Base-by-base conservation (phyloP, 768 basidiomycete genomes). In the Lyophyllum decastes region DNA sequence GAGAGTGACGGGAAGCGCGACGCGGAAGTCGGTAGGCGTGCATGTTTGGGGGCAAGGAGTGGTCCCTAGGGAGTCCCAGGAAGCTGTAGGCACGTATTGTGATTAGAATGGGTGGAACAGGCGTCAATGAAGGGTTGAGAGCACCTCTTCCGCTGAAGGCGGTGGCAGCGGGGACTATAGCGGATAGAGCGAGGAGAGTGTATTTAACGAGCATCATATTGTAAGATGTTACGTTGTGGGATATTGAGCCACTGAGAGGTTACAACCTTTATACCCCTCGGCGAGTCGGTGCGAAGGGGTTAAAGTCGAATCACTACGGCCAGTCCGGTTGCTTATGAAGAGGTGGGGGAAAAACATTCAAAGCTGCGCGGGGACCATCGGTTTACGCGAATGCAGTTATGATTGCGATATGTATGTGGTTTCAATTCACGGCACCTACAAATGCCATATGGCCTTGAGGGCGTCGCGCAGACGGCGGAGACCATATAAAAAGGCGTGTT, bases 1-100 rank as follows among this genome's bases (percentile, higher is more conserved):
- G 16, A 55, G 19, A n/a, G 46, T 48, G 16, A 56, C 48, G n/a
- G 59, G 59, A 25, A 60, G 54, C 11, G 59, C 59, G 27, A 60
- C 59, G 8, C 59, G 54, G 49, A 43, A 60, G 33, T 60, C 59
- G 14, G 49, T 55, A 24, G 49, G 43, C 11, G 54, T 27, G 49
- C 59, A 60, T 50, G 26, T 10, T 19, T 30, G 24, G 16, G 59
- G 59, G 54, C 59, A 60, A 4, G 59, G 59, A 4, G 54, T 60
- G 7, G 59, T 60, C 17, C 59, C 59, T 10, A 60, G 59, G 9
- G 54, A 33, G 47, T 60, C 54, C 59, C 54, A 55, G 12, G 54
- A 50, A 16, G 59, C 54, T 60, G 26, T 7, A 54, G 14, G 12
- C n/a, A 10, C n/a, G 2, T 34, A n/a, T 27, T n/a, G 17, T 52